Conservation (phyloP, 1,284 basidiomycete genomes). For the Stereum hirsutum region DNA sequence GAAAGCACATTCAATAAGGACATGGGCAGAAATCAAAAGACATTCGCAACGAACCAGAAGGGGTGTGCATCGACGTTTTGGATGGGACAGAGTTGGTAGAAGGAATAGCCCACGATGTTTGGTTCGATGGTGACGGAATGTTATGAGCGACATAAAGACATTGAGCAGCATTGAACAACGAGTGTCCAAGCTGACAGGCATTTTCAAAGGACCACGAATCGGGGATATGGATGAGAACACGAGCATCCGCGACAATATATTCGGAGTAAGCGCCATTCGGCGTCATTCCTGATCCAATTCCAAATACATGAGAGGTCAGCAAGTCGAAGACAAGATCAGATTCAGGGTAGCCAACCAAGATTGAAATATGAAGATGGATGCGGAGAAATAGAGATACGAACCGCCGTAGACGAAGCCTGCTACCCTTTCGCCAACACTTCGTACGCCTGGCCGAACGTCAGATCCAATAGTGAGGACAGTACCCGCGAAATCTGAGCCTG, state of each 20-base stretch:
- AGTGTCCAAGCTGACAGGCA: conserved; percentile 21
- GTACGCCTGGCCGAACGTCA: background rate
- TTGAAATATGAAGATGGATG: too few relatives aligned
- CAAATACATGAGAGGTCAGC: background rate
- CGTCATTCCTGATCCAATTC: background rate
- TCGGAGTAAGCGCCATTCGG: conserved; percentile 22
- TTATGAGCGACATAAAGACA: conserved; percentile 18
- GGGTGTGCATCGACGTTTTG: too few relatives aligned
- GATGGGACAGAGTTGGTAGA: too few relatives aligned
- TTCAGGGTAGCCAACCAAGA: background rate
- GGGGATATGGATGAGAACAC: conserved; percentile 19
- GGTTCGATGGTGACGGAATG: conserved; percentile 1
- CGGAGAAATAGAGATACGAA: background rate
- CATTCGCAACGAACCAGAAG: too few relatives aligned
- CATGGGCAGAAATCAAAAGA: too few relatives aligned
- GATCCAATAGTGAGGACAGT: background rate
- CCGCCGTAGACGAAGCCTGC: conserved; percentile 3
- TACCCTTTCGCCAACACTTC: conserved; percentile 1
- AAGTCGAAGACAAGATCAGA: background rate
- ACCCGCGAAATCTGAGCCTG: background rate
- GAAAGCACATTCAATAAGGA: too few relatives aligned
- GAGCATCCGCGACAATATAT: conserved; percentile 18
- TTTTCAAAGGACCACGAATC: conserved; percentile 20
- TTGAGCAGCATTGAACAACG: conserved; percentile 19
- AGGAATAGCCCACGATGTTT: too few relatives aligned